Base-by-base conservation (phyloP, 257 asterid species). In the Primulina tabacum region DNA sequence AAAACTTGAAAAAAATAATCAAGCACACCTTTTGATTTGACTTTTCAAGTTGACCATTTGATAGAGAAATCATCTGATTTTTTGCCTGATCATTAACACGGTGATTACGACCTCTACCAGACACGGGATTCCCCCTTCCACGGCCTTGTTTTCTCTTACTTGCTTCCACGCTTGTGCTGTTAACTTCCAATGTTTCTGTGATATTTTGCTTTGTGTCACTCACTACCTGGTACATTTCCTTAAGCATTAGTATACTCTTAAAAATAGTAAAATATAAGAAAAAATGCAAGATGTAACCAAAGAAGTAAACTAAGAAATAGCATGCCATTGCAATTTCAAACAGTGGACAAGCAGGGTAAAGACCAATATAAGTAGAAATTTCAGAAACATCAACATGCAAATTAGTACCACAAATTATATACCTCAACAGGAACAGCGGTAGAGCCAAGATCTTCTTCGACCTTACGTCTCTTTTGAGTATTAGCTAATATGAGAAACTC, bases 401-500 rank as follows among this genome's bases (percentile, higher is more conserved):
- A 61, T 71, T 33, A 68, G 62, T 71, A 69, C 60, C 71, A 63
- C 58, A 32, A 64, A 65, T n/a, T 59, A 64, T 20, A 47, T 79
- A 93, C 97, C 96, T 93, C 96, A 32, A 32, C 34, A 32, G 4
- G 34, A 82, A 77, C 79, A 59, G 80, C 81, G 66, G 74, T 33
- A 47, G 80, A 53, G 65, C 76, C 65, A 30, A 67, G 34, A 33
- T 80, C 86, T 40, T 90, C 92, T 50, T 84, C 92, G 63, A 87
- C 85, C 80, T 87, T 94, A 20, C 73, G 92, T 50, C 97, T 88
- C 81, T 94, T 94, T 74, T 85, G 96, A 82, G 90, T 94, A 78
- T 91, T 91, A 43, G 97, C 96, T 79, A 69, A 85, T 75, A 94
- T 88, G 72, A 89, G 96, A 81, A 81, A 94, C 50, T 88, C 93